A percentile compares a stretch with the other conserved stretches of the same genome.
Conservation (phyloP, 2,329 filamentous ascomycete genomes). For the Magnaporthiopsis incrustans region DNA sequence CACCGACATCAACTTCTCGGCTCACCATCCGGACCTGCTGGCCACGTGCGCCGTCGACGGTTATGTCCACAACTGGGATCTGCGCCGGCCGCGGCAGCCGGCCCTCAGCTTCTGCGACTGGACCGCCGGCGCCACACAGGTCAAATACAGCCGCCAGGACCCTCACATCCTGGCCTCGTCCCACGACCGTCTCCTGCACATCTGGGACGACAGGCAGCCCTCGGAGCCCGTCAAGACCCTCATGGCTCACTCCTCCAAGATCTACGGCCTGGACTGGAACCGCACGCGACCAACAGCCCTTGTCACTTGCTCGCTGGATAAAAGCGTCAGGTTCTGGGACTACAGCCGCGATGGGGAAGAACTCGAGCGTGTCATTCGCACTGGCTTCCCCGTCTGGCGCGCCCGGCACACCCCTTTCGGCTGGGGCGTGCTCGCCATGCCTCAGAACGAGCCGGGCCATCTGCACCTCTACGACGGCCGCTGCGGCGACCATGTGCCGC, state of each 20-base stretch:
- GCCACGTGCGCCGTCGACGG: conserved; percentile 90
- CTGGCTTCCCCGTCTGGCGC: conserved; percentile 82
- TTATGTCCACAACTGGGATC: conserved; percentile 87
- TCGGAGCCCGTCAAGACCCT: conserved; percentile 75
- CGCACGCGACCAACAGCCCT: conserved; percentile 63
- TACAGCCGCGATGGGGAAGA: conserved; percentile 42
- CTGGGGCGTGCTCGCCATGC: conserved; percentile 79
- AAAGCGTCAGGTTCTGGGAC: conserved; percentile 91
- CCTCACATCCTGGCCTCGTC: conserved; percentile 81
- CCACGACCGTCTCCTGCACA: conserved; percentile 77
- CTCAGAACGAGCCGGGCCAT: conserved; percentile 77
- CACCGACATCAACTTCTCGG: conserved; percentile 93
- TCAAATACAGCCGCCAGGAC: conserved; percentile 89
- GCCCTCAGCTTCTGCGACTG: conserved; percentile 82
- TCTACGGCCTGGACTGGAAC: conserved; percentile 95
- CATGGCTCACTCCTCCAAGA: conserved; percentile 82
- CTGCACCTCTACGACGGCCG: conserved; percentile 74
- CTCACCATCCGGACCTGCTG: conserved; percentile 76
- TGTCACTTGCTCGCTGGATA: conserved; percentile 84
- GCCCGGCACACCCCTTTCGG: conserved; percentile 89
- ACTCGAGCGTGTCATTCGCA: conserved; percentile 67
- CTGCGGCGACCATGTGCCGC: conserved; percentile 33
- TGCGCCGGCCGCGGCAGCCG: conserved; percentile 65
- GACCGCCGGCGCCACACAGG: conserved; percentile 88
- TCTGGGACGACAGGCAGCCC: conserved; percentile 83